phyloP scores from a whole-genome alignment of 805 yeast species.

The Wickerhamomyces sydowiorum region DNA sequence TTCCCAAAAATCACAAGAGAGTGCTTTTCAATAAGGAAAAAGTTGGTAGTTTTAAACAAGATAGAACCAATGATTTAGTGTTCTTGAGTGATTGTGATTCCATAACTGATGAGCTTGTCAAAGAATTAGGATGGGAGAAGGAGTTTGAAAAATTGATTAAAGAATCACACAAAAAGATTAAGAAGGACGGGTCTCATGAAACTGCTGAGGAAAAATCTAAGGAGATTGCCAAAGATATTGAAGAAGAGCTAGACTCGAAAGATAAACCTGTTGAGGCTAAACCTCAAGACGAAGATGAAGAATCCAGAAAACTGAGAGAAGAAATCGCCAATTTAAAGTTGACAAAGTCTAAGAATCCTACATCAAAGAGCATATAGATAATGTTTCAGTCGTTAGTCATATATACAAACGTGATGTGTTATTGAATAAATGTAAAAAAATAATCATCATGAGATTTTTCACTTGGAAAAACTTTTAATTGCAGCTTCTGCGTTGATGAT shows the following conservation, averaged over 20 bases:
- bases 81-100: conserved; percentile 60
- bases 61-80: conserved; percentile 56
- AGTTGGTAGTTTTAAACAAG: conserved; percentile 65
- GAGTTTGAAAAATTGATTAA: conserved; percentile 41
- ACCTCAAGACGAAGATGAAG: conserved; percentile 2
- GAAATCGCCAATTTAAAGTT: neutral
- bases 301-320: neutral
- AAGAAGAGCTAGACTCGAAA: conserved; percentile 16
- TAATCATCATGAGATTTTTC: neutral
- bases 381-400: neutral
- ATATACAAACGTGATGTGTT: neutral
- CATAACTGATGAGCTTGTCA: conserved; percentile 49
- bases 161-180: conserved; percentile 15
- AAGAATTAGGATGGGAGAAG: conserved; percentile 57
- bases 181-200: conserved; percentile 6
- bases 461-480: conserved; percentile 28
- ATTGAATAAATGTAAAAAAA: neutral
- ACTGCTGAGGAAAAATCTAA: conserved; percentile 20
- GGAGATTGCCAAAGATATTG: conserved; percentile 21
- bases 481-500: conserved; percentile 43
- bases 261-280: conserved; percentile 9
- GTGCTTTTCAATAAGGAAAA: conserved; percentile 67
- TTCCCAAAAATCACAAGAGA: conserved; percentile 42
- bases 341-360: neutral
- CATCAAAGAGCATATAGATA: neutral